A percentile compares a stretch with the other conserved stretches of the same genome.
phyloP scores from a whole-genome alignment of 805 yeast species.

The Candida coquimbonensis region DNA sequence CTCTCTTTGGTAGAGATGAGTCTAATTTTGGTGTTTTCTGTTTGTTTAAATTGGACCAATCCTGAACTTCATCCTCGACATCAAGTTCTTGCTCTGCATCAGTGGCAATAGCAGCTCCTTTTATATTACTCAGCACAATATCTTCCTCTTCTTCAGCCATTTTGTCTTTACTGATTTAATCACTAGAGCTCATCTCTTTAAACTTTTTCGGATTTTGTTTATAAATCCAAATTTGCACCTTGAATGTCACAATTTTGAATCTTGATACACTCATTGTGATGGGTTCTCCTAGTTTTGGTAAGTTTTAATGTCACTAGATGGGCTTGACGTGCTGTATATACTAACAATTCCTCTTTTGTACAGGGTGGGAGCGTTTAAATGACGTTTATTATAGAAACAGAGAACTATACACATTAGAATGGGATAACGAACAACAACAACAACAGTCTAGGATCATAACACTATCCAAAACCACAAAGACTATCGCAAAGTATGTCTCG shows the following conservation, averaged over 20 bases:
- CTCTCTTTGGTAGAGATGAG: slow-evolving; percentile 50
- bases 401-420: slow-evolving; percentile 34
- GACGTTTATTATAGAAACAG: slow-evolving; percentile 61
- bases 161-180: background rate
- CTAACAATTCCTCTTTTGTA: background rate
- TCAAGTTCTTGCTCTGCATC: slow-evolving; percentile 4
- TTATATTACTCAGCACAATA: background rate
- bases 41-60: slow-evolving; percentile 41
- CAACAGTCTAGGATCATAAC: slow-evolving; percentile 1
- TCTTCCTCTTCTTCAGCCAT: background rate
- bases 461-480: slow-evolving; percentile 7
- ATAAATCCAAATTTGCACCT: no score
- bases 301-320: background rate
- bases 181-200: background rate
- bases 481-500: slow-evolving; percentile 5
- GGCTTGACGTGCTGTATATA: background rate
- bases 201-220: background rate
- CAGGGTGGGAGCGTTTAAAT: slow-evolving; percentile 72
- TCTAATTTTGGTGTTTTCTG: background rate
- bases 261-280: background rate
- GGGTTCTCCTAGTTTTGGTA: slow-evolving; percentile 10
- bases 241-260: background rate
- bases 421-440: slow-evolving; percentile 3
- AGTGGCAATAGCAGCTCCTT: background rate
- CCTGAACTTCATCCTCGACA: slow-evolving; percentile 40